Conservation (phyloP, 228 moss, liverwort and hornwort species). For the Sphagnum magellanicum region DNA sequence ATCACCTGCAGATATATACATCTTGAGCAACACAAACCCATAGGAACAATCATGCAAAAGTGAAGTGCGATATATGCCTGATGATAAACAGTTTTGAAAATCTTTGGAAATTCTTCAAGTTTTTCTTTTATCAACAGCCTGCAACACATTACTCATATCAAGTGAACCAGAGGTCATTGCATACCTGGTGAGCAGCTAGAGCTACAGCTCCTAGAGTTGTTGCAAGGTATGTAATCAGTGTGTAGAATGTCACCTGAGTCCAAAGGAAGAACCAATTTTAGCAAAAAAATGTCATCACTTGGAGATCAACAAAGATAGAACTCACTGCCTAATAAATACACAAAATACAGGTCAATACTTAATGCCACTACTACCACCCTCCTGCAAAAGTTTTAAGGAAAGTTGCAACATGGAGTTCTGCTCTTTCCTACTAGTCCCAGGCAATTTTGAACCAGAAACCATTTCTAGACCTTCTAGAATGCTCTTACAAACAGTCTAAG, state of each 20-base stretch:
- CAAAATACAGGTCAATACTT: too few species aligned
- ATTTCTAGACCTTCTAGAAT: too few species aligned
- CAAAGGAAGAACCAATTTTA: neutral
- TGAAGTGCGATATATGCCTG: neutral
- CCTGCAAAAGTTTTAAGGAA: too few species aligned
- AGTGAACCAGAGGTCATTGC: neutral
- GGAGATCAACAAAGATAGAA: too few species aligned
- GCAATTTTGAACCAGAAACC: too few species aligned
- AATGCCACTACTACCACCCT: too few species aligned
- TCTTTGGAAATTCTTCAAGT: neutral
- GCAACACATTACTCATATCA: neutral
- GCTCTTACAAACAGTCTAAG: too few species aligned
- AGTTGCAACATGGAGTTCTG: too few species aligned
- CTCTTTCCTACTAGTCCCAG: too few species aligned
- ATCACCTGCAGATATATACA: conserved; percentile 40
- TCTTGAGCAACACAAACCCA: neutral
- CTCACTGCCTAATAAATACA: too few species aligned
- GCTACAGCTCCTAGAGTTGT: conserved; percentile 74
- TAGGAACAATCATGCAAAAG: neutral
- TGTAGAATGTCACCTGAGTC: conserved; percentile 74
- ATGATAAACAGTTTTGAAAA: neutral
- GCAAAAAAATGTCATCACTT: too few species aligned
- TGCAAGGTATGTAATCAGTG: conserved; percentile 78
- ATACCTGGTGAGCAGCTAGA: conserved; percentile 80
- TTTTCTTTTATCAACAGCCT: neutral